phyloP scores from a whole-genome alignment of 192 early-diverging fungal genomes.

The Backusella mclennaniae region DNA sequence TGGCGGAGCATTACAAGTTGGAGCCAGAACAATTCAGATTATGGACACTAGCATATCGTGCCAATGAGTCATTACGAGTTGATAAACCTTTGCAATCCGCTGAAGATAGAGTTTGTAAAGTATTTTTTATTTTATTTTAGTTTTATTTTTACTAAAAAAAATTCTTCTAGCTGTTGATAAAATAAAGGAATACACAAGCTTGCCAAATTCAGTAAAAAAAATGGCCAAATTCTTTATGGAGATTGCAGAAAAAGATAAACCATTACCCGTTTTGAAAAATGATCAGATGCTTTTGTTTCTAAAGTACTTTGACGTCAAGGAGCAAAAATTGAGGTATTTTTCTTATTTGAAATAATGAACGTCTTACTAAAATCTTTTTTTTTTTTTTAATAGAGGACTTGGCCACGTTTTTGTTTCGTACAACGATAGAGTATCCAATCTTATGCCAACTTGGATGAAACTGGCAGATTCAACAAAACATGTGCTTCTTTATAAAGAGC shows the following conservation, averaged over 20 bases:
- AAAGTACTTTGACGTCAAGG: slow-evolving; percentile 80
- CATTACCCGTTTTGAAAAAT: slow-evolving; percentile 10
- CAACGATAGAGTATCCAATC: not conserved
- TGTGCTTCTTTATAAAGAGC: not conserved
- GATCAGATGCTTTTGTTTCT: slow-evolving; percentile 69
- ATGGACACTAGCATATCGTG: slow-evolving; percentile 82
- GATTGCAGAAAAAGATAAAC: not conserved
- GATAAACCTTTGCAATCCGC: slow-evolving; percentile 61
- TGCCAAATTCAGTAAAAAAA: not conserved
- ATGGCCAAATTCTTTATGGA: slow-evolving; percentile 29
- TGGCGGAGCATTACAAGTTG: slow-evolving; percentile 19
- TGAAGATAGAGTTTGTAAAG: slow-evolving; percentile 36
- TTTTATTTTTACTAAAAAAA: not conserved
- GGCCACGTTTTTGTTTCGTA: slow-evolving; percentile 12
- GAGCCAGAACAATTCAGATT: slow-evolving; percentile 61
- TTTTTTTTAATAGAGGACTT: not conserved
- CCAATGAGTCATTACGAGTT: slow-evolving; percentile 86
- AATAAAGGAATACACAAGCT: slow-evolving; percentile 17
- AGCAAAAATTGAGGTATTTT: slow-evolving; percentile 57
- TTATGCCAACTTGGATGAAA: not conserved
- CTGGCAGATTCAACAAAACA: not conserved
- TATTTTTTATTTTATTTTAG: not conserved
- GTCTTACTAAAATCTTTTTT: not conserved
- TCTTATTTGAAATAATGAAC: not conserved
- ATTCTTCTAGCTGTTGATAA: slow-evolving; percentile 29